phyloP scores from a whole-genome alignment of 2,329 filamentous ascomycete species.

The Fusarium sp. region DNA sequence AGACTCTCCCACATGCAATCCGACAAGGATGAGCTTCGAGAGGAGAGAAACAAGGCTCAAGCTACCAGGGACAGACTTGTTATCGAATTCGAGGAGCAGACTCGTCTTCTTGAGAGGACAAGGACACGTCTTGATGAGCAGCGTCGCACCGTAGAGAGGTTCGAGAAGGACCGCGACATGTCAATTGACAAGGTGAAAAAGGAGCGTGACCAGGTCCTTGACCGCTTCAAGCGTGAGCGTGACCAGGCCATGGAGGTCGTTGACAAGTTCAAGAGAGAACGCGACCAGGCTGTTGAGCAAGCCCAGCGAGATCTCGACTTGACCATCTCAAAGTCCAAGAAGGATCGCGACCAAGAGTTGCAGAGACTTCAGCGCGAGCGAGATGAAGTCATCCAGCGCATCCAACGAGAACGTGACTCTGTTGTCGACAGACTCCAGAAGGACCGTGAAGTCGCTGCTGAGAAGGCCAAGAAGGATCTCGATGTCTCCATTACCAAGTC shows the following conservation, averaged over 20 bases:
- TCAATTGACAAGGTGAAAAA: conserved; percentile 34
- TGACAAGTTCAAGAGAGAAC: conserved; percentile 37
- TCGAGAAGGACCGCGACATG: conserved; percentile 33
- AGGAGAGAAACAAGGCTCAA: conserved; percentile 40
- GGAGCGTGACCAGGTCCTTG: conserved; percentile 31
- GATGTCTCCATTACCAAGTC: conserved; percentile 33
- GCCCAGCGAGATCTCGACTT: conserved; percentile 33
- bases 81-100: conserved; percentile 34
- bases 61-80: conserved; percentile 36
- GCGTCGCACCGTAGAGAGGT: conserved; percentile 31
- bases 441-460: conserved; percentile 27
- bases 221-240: conserved; percentile 32
- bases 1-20: conserved; percentile 38
- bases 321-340: conserved; percentile 25
- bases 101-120: conserved; percentile 24
- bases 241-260: conserved; percentile 29
- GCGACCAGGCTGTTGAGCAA: conserved; percentile 31
- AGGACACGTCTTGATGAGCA: conserved; percentile 35
- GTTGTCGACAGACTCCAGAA: conserved; percentile 33
- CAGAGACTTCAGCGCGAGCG: conserved; percentile 31
- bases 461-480: conserved; percentile 39
- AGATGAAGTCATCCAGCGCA: conserved; percentile 29
- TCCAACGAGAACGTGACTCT: conserved; percentile 35
- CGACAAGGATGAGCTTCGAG: conserved; percentile 42
- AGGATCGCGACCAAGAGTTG: conserved; percentile 32